Conservation (phyloP, 2,329 filamentous ascomycete species). For the Cladorrhinum sp. region DNA sequence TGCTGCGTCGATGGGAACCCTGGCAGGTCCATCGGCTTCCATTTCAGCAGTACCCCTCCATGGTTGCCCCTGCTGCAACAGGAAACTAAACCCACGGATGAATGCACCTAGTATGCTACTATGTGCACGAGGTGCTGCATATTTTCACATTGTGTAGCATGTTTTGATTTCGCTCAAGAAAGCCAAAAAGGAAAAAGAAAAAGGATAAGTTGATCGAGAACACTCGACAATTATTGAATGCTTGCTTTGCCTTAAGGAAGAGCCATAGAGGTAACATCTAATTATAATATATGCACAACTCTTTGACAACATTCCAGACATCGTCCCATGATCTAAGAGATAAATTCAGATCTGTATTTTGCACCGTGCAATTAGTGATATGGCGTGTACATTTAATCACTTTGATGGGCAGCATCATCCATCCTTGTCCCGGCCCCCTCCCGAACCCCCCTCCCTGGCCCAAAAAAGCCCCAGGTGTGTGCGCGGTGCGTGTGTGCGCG, state of each 20-base stretch:
- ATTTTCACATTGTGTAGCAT: neutral
- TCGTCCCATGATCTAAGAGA: neutral
- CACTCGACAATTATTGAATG: too few relatives aligned
- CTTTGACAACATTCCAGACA: too few relatives aligned
- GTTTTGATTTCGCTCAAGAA: neutral
- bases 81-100: neutral
- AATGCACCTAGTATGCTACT: neutral
- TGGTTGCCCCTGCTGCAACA: neutral
- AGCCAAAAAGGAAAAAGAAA: neutral
- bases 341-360: neutral
- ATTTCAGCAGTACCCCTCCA: neutral
- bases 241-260: too few relatives aligned
- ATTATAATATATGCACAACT: too few relatives aligned
- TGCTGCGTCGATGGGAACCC: neutral
- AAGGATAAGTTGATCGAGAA: too few relatives aligned
- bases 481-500: slow-evolving; percentile 8
- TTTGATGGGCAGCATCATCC: neutral
- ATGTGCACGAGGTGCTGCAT: too few relatives aligned
- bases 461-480: neutral
- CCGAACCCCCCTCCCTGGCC: neutral
- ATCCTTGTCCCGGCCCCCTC: neutral
- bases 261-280: too few relatives aligned
- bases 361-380: neutral
- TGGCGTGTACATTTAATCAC: neutral
- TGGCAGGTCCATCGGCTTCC: neutral